Conservation (phyloP, 345 rosid genomes). For the Linum usitatissimum region DNA sequence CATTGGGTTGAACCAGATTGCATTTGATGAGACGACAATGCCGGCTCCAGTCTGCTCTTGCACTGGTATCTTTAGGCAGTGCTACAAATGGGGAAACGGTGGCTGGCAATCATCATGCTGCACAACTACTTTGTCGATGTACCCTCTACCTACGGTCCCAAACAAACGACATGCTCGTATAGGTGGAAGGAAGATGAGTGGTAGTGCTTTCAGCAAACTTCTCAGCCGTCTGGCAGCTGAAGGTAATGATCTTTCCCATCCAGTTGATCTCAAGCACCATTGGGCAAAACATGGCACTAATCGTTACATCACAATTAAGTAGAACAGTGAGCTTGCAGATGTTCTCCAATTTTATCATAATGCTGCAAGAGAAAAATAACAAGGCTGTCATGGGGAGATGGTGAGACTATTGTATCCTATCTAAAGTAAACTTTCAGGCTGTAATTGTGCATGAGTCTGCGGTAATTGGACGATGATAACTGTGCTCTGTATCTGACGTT, state of each 20-base stretch:
- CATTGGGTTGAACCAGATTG: conserved; percentile 78
- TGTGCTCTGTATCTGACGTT: too few relatives aligned
- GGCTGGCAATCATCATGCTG: conserved; percentile 99
- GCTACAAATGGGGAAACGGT: conserved; percentile 99
- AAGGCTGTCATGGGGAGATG: neutral
- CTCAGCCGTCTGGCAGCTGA: conserved; percentile 70
- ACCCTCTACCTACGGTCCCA: conserved; percentile 80
- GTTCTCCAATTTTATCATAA: neutral
- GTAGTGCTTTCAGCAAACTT: conserved; percentile 91
- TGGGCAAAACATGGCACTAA: conserved; percentile 31
- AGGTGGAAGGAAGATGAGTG: conserved; percentile 97
- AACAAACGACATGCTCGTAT: conserved; percentile 85
- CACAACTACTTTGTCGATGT: conserved; percentile 77
- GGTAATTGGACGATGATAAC: too few relatives aligned
- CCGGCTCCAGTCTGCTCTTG: conserved; percentile 91
- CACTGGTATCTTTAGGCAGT: conserved; percentile 76
- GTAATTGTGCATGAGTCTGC: too few relatives aligned
- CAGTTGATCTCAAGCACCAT: conserved; percentile 26
- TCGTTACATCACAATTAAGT: conserved; percentile 27
- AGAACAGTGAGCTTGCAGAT: neutral
- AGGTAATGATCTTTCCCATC: conserved; percentile 23
- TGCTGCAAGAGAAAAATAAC: neutral
- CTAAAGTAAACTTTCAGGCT: too few relatives aligned
- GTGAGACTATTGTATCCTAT: too few relatives aligned
- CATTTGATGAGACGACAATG: conserved; percentile 87